Percentiles rank a stretch among this genome's conserved stretches.
Evolutionary conservation across 108 stramenopile genomes (phyloP).

Genomic region (Cylindrotheca fusiformis): DNA sequence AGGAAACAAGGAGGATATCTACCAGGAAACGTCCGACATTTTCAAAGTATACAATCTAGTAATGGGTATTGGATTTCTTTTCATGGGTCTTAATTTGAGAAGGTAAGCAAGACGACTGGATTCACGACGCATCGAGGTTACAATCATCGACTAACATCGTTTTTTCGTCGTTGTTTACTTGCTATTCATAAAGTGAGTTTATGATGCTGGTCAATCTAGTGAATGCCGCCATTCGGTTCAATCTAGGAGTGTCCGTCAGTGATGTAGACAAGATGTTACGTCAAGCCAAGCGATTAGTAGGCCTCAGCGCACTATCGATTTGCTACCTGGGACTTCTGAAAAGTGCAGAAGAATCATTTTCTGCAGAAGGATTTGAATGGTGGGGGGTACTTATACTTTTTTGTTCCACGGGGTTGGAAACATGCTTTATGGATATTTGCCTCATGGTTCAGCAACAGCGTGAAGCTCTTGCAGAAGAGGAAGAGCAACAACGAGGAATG

Average conservation of each 20-base stretch:
- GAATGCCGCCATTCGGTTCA: not conserved
- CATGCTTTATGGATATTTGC: not conserved
- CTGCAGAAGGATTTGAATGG: not conserved
- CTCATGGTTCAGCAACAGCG: too few species aligned
- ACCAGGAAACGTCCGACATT: not conserved
- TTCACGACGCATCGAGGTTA: too few species aligned
- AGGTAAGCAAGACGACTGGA: not conserved
- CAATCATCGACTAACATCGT: not conserved
- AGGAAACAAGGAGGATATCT: not conserved
- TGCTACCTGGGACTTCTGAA: not conserved
- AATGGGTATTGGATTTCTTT: not conserved
- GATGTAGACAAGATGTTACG: not conserved
- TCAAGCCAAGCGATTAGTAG: not conserved
- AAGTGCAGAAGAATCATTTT: not conserved
- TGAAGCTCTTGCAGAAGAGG: too few species aligned
- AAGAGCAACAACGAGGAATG: not conserved
- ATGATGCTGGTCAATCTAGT: not conserved
- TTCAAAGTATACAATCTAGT: not conserved
- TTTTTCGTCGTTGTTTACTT: not conserved
- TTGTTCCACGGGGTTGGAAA: not conserved
- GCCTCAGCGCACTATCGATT: not conserved
- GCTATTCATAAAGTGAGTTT: not conserved
- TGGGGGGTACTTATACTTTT: not conserved
- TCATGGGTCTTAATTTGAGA: not conserved
- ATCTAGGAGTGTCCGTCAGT: not conserved